These are phyloP conservation scores for Suillus discolor DNA, from an alignment of 768 basidiomycete genomes.

Conservation along the genomic window DNA sequence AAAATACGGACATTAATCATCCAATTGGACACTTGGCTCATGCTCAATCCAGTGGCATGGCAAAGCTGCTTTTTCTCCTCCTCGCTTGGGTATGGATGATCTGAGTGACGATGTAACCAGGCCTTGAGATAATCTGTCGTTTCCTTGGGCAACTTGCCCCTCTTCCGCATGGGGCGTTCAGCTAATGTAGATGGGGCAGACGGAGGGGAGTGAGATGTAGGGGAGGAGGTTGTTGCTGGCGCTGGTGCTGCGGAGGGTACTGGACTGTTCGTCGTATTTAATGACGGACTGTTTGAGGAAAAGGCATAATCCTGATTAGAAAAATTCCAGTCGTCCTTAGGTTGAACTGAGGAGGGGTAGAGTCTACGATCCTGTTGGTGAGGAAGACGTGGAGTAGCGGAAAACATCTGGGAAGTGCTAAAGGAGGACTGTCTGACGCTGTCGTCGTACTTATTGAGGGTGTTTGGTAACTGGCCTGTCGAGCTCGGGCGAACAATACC, in stretches of 20 bases:
- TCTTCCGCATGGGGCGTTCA: conserved; percentile 78
- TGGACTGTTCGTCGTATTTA: conserved; percentile 34
- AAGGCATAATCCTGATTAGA: conserved; percentile 61
- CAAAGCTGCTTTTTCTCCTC: conserved; percentile 91
- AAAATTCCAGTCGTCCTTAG: conserved; percentile 74
- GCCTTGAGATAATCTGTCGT: conserved; percentile 88
- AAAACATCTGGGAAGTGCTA: conserved; percentile 64
- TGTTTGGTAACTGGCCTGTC: conserved; percentile 57
- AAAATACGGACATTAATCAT: conserved; percentile 76
- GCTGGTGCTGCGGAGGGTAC: conserved; percentile 33
- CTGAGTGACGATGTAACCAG: conserved; percentile 86
- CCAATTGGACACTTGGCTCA: conserved; percentile 92
- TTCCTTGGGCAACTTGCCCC: conserved; percentile 88
- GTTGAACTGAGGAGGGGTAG: conserved; percentile 41
- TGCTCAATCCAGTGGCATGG: conserved; percentile 82
- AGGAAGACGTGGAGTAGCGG: conserved; percentile 70
- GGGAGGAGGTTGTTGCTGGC: conserved; percentile 46
- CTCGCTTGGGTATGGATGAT: conserved; percentile 88
- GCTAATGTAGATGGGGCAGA: conserved; percentile 60
- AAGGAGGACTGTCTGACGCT: conserved; percentile 68
- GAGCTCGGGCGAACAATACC: conserved; percentile 70
- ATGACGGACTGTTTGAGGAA: conserved; percentile 28
- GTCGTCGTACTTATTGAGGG: conserved; percentile 68
- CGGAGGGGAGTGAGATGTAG: conserved; percentile 52
- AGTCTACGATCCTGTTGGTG: conserved; percentile 68